Evolutionary conservation across 176 grass and related monocot species (phyloP).

Genomic region (Aegilops speltoides): DNA sequence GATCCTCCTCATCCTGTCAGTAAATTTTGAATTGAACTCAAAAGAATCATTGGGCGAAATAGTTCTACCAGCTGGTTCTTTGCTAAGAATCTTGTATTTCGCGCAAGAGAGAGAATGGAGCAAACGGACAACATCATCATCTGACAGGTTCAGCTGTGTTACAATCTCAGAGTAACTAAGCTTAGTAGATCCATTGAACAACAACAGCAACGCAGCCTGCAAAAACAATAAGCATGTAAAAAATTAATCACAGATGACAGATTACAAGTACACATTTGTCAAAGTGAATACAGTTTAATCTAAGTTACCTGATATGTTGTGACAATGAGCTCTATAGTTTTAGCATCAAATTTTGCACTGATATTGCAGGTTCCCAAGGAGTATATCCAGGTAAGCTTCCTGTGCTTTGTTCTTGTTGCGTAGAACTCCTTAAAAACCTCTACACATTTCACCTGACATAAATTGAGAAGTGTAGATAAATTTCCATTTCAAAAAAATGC

Average conservation of each 20-base stretch:
- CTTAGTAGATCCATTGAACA: conserved; percentile 77
- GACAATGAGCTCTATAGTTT: conserved; percentile 84
- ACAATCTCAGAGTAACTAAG: conserved; percentile 94
- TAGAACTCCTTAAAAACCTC: conserved; percentile 96
- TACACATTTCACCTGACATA: conserved; percentile 86
- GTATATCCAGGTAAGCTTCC: conserved; percentile 99
- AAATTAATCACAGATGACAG: background rate
- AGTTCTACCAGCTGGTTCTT: conserved; percentile 77
- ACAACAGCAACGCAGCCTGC: conserved; percentile 81
- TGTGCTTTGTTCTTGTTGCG: conserved; percentile 85
- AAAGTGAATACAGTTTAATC: background rate
- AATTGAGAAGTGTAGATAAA: background rate
- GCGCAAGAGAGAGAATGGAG: conserved; percentile 97
- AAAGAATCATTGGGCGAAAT: conserved; percentile 81
- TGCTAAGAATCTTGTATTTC: conserved; percentile 95
- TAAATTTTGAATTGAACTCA: conserved; percentile 94
- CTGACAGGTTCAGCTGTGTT: conserved; percentile 83
- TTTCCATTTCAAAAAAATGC: background rate
- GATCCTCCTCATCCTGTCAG: conserved; percentile 90
- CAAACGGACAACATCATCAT: conserved; percentile 96
- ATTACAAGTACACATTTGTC: background rate
- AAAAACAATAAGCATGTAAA: background rate
- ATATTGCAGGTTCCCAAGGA: conserved; percentile 94
- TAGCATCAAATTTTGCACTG: conserved; percentile 71
- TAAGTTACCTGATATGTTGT: conserved; percentile 85